Conservation (phyloP, 169 alveolate genomes). For the Babesia ovis region DNA sequence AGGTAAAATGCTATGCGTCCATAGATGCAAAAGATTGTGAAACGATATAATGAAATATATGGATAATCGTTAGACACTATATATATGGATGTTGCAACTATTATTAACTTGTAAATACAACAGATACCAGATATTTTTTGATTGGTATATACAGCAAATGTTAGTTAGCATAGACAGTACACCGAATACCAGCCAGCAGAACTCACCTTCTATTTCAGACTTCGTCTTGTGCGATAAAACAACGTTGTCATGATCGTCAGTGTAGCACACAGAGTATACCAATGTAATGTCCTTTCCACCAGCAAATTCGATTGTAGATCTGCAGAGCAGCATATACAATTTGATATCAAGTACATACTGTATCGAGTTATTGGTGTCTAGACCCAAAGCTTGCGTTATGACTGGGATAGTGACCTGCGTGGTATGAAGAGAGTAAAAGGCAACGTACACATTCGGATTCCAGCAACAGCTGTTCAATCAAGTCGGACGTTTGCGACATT, state of each 20-base stretch:
- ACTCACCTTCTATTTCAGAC: conserved; percentile 37
- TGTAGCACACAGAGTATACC: conserved; percentile 47
- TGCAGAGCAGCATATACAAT: neutral
- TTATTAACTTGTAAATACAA: too few relatives aligned
- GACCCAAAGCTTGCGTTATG: conserved; percentile 26
- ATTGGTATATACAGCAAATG: neutral
- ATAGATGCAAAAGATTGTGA: too few relatives aligned
- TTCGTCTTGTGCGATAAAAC: conserved; percentile 21
- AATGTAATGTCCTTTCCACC: conserved; percentile 7
- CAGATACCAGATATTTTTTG: too few relatives aligned
- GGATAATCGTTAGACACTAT: too few relatives aligned
- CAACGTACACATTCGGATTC: conserved; percentile 48
- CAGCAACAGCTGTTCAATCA: conserved; percentile 25
- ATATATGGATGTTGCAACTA: too few relatives aligned
- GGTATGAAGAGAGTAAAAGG: neutral
- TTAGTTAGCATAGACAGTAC: neutral
- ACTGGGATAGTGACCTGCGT: conserved; percentile 34
- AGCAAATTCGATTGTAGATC: conserved; percentile 31
- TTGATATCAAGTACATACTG: conserved; percentile 26
- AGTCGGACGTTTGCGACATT: neutral
- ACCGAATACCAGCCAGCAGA: neutral
- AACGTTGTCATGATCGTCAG: conserved; percentile 13
- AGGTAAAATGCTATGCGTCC: too few relatives aligned
- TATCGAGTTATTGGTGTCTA: conserved; percentile 9
- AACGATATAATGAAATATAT: too few relatives aligned